phyloP scores from a whole-genome alignment of 2,329 filamentous ascomycete genomes.

The Fusarium sp. region DNA sequence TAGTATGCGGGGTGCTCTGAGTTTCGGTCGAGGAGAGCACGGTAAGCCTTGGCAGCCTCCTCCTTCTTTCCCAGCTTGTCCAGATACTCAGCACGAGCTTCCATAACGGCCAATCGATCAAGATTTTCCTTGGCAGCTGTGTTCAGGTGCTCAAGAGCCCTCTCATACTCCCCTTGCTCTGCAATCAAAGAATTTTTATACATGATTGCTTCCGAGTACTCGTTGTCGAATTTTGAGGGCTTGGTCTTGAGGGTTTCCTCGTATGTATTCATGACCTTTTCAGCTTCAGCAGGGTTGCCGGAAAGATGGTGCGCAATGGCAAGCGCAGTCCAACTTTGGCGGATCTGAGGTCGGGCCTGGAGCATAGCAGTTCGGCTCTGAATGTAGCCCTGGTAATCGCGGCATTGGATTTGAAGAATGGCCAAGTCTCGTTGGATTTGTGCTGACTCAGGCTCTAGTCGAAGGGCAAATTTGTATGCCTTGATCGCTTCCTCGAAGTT shows the following conservation, averaged over 20 bases:
- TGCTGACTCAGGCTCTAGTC: slow-evolving; percentile 89
- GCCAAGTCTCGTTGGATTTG: slow-evolving; percentile 96
- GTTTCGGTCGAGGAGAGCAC: slow-evolving; percentile 84
- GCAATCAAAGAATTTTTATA: slow-evolving; percentile 97
- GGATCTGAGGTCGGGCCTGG: slow-evolving; percentile 78
- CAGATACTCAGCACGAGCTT: slow-evolving; percentile 86
- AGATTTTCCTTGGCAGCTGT: slow-evolving; percentile 78
- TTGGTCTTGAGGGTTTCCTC: slow-evolving; percentile 90
- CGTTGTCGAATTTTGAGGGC: slow-evolving; percentile 80
- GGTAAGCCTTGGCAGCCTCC: slow-evolving; percentile 84
- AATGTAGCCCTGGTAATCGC: slow-evolving; percentile 93
- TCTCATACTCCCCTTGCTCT: slow-evolving; percentile 82
- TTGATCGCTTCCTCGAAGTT: slow-evolving; percentile 99
- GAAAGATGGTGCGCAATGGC: slow-evolving; percentile 91
- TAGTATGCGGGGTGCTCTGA: slow-evolving; percentile 89
- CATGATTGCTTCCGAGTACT: slow-evolving; percentile 91
- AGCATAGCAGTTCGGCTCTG: slow-evolving; percentile 90
- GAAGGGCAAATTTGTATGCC: slow-evolving; percentile 95
- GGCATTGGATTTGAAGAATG: slow-evolving; percentile 93
- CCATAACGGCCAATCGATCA: slow-evolving; percentile 85
- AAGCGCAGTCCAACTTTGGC: slow-evolving; percentile 97
- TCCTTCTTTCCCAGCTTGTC: slow-evolving; percentile 77
- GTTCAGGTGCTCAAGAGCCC: slow-evolving; percentile 87
- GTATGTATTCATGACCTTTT: slow-evolving; percentile 89
- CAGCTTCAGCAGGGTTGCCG: slow-evolving; percentile 86